phyloP scores from a whole-genome alignment of 1,284 basidiomycete genomes.

The Pascua guehoae region DNA sequence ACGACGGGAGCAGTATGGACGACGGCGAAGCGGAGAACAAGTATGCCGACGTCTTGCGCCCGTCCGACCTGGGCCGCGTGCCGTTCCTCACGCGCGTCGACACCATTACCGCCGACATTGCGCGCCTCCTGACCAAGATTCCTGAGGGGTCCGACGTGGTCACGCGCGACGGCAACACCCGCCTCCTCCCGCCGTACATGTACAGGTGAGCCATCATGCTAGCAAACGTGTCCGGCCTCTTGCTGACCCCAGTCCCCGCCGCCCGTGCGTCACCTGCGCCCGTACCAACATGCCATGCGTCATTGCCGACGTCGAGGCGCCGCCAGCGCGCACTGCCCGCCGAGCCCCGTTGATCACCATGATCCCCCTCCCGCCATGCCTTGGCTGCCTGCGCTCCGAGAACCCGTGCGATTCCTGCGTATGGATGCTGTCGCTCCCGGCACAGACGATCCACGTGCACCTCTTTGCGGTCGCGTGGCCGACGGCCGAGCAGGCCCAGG shows the following conservation, averaged over 20 bases:
- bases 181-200: conserved; percentile 6
- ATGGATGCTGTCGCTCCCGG: background rate
- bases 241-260: conserved; percentile 2
- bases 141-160: background rate
- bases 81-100: conserved; percentile 4
- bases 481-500: too few relatives aligned
- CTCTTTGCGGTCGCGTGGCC: background rate
- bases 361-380: conserved; percentile 2
- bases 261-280: background rate
- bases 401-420: background rate
- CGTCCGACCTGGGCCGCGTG: conserved; percentile 1
- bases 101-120: background rate
- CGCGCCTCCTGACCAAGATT: background rate
- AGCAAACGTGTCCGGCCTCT: too few relatives aligned
- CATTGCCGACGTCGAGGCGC: background rate
- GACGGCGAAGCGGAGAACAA: background rate
- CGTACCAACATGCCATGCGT: background rate
- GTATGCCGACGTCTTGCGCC: background rate
- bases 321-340: background rate
- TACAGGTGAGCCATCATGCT: background rate
- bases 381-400: background rate
- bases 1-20: background rate
- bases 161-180: background rate
- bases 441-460: background rate
- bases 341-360: background rate